Base-by-base conservation (phyloP, 208 protist species). In the Naegleria lovaniensis region DNA sequence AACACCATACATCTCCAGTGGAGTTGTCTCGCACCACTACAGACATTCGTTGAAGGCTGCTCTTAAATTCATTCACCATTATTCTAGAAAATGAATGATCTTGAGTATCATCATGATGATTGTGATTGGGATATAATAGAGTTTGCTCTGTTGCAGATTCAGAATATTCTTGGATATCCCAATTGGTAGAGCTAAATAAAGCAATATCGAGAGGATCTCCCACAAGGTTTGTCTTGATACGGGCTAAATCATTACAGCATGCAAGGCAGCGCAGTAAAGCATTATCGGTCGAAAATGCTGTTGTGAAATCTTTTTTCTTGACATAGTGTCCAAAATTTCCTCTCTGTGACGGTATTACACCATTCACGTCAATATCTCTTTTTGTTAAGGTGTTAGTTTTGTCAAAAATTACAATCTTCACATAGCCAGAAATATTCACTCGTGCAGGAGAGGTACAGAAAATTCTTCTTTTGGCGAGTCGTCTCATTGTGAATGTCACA, bases 311-410 rank as follows among this genome's bases (percentile, higher is more conserved):
- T 43, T 22, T 67, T 67, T 29, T 29, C 55, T 67, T 67, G 55
- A 67, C 55, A 67, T 67, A 67, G 3, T 15, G 55, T 29, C 19
- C 19, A 67, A 67, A 67, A 29, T 3, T 15, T 29, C 55, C 55
- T 67, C 19, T 29, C 11, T 29, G 19, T 15, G 55, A 67, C 19
- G 55, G 55, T 15, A 67, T 29, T 36, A 76, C n/a, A 75, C 76
- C 90, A 40, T 29, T 15, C 25, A 95, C 40, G 39, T 94, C 89
- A 0, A 96, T 90, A 29, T 84, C 91, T 11, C 95, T 94, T 91
- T 94, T 92, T 16, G 94, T 96, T 0, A 96, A 52, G 0, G 94
- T 96, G 13, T 95, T 95, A 5, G 94, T 96, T 48, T 96, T 96
- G 75, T 96, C 95, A 79, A 96, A 95, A 84, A 90, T 91, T 51